A percentile compares a stretch with the other conserved stretches of the same genome.
phyloP scores from a whole-genome alignment of 805 yeast species.

The Wickerhamomyces rabaulensis region DNA sequence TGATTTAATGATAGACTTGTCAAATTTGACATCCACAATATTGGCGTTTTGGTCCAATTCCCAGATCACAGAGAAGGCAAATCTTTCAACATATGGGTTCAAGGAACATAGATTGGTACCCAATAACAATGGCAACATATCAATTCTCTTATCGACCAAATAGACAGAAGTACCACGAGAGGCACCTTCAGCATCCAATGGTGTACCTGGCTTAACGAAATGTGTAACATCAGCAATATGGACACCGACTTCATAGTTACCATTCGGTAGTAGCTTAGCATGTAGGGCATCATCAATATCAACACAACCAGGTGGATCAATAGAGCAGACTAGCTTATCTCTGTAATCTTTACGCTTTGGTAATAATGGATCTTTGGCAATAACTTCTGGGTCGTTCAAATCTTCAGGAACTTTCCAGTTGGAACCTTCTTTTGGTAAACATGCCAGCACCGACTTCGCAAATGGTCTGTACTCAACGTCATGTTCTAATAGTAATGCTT shows the following conservation, averaged over 20 bases:
- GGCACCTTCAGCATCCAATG: conserved; percentile 94
- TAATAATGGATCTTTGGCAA: conserved; percentile 41
- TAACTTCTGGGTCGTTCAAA: conserved; percentile 47
- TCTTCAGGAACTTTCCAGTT: conserved; percentile 84
- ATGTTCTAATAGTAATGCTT: conserved; percentile 87
- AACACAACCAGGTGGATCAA: conserved; percentile 97
- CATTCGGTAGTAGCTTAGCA: conserved; percentile 79
- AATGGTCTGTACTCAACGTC: conserved; percentile 97
- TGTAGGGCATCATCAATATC: conserved; percentile 98
- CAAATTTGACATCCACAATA: conserved; percentile 70
- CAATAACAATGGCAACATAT: conserved; percentile 91
- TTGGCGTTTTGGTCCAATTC: conserved; percentile 84
- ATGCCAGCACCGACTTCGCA: conserved; percentile 83
- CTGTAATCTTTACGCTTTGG: conserved; percentile 76
- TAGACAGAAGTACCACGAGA: conserved; percentile 96
- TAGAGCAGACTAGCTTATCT: conserved; percentile 86
- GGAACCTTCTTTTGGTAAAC: conserved; percentile 91
- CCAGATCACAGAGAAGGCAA: conserved; percentile 95
- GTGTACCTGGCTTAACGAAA: conserved; percentile 88
- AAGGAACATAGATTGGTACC: conserved; percentile 96
- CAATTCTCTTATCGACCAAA: conserved; percentile 95
- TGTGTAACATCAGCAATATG: conserved; percentile 99
- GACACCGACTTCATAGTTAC: conserved; percentile 95
- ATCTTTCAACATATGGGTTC: conserved; percentile 92
- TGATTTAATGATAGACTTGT: conserved; percentile 85